Conservation (phyloP, 179 eudicot genomes). For the Nepenthes alata region DNA sequence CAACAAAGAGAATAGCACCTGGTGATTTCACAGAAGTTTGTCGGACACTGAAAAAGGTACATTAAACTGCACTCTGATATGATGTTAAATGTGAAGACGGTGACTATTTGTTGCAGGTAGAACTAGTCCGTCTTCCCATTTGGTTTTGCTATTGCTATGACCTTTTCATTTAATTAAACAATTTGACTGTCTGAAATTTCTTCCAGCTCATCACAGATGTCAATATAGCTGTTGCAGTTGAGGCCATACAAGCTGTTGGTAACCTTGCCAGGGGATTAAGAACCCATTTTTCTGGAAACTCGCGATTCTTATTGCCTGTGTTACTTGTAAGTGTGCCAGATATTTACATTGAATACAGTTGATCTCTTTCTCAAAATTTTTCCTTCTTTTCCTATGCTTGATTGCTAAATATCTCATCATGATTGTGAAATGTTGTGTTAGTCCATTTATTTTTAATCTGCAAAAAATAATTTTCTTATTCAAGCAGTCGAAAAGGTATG, state of each 20-base stretch:
- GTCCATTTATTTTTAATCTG: background rate
- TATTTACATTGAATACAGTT: background rate
- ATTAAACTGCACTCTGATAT: background rate
- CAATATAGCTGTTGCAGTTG: slow-evolving; percentile 91
- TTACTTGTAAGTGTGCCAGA: slow-evolving; percentile 60
- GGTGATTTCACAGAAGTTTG: slow-evolving; percentile 96
- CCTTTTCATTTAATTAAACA: background rate
- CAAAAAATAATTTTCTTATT: too few relatives aligned
- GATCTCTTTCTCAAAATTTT: background rate
- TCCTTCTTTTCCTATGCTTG: background rate
- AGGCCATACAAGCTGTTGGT: slow-evolving; percentile 94
- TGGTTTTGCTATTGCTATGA: background rate
- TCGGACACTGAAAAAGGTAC: slow-evolving; percentile 86
- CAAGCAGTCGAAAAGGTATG: background rate
- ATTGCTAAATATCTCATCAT: background rate
- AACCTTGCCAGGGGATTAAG: slow-evolving; percentile 88
- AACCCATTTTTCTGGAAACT: slow-evolving; percentile 67
- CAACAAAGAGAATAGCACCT: slow-evolving; percentile 86
- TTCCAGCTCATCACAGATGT: slow-evolving; percentile 89
- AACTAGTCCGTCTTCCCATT: background rate
- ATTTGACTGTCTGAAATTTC: slow-evolving; percentile 5
- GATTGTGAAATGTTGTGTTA: background rate
- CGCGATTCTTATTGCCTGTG: slow-evolving; percentile 79
- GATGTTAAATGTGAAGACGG: background rate
- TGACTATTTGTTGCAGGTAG: background rate